Percentiles rank a stretch among this genome's conserved stretches.
Conservation (phyloP, 192 early-diverging fungal genomes). For the Coemansia sp. region DNA sequence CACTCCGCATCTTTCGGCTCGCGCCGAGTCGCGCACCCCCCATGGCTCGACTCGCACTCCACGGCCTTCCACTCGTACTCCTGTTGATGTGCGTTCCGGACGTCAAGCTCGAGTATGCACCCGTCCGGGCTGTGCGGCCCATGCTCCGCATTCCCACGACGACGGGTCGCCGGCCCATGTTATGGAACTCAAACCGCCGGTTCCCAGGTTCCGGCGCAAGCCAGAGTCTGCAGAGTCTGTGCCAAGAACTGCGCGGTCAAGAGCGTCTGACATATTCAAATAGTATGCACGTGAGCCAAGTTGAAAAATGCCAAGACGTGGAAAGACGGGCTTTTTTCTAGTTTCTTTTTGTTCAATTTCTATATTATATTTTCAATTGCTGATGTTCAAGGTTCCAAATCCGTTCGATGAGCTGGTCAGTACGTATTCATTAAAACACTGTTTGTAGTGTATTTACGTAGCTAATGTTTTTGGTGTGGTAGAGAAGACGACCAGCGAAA, state of each 20-base stretch:
- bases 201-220: constrained; percentile 35
- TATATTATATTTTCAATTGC: not conserved
- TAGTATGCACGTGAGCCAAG: not conserved
- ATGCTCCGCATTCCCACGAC: constrained; percentile 53
- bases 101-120: constrained; percentile 45
- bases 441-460: no score
- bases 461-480: not conserved
- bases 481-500: constrained; percentile 89
- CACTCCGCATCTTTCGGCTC: no score
- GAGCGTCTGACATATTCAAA: constrained; percentile 33
- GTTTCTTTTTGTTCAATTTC: constrained; percentile 9
- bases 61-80: constrained; percentile 24
- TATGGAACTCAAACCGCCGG: constrained; percentile 55
- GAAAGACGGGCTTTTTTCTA: not conserved
- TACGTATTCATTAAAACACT: constrained; percentile 18
- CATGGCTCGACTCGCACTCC: not conserved
- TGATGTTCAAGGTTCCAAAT: constrained; percentile 54
- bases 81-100: constrained; percentile 36
- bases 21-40: no score
- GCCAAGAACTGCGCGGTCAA: constrained; percentile 3
- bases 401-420: constrained; percentile 55
- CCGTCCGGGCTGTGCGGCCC: constrained; percentile 51
- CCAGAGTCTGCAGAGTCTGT: not conserved
- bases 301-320: not conserved
- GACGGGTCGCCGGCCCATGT: constrained; percentile 20